Evolutionary conservation across 176 grass and related monocot species (phyloP), one percentile per base, ranked within the genome.

Genomic region (Juncus effusus): DNA sequence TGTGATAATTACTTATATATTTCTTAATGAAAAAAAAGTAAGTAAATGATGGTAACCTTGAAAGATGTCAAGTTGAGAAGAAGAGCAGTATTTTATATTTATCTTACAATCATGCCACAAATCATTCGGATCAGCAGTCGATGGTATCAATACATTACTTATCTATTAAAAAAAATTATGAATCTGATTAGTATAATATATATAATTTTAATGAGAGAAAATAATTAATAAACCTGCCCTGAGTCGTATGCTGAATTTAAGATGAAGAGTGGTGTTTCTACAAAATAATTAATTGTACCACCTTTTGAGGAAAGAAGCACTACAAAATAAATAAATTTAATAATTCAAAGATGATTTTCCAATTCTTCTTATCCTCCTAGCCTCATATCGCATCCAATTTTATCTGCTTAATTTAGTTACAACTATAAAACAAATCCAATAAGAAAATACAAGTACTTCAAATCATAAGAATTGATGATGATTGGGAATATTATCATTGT

Each of bases 261-360:
- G 69, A 90, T 79, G 77, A 95, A 95, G 14, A 95, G 42, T 0
- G 90, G 83, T 28, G 86, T 89, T 35, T 62, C 61, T 53, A 95
- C 19, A 28, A 28, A 28, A 28, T 28, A 28, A 28, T 16, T 51
- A 73, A 61, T 60, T 76, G 83, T 51, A 89, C 67, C 37, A 95
- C 66, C 35, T 95, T 75, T 62, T 95, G 90, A 0, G 90, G 90
- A 77, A 95, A 95, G 79, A 95, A 90, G 51, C 86, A 90, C 90
- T 95, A 85, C 56, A 79, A 42, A 62, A 77, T 59, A 38, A 56
- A 52, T 61, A 11, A 47, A 16, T 61, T 65, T 56, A 69, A 63
- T 68, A 28, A 70, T 3, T 51, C 12, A n/a, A n/a, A n/a, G n/a
- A n/a, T n/a, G n/a, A n/a, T n/a, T n/a, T n/a, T n/a, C n/a, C n/a